Base-by-base conservation (phyloP, 306 rosid genomes). In the Carpinus fangiana region DNA sequence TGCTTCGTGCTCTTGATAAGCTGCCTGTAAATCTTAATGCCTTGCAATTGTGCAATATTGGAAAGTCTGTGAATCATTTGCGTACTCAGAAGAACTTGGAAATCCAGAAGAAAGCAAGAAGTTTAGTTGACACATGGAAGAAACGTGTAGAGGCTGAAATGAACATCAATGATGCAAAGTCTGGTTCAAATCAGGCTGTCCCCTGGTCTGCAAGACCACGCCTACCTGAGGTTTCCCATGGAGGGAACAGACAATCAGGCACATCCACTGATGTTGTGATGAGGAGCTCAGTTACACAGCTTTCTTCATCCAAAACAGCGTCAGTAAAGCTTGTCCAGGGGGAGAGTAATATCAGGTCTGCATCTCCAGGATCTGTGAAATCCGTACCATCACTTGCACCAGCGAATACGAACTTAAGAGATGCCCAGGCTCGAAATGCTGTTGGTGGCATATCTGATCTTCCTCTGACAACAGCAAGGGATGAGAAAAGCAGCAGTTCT, bases 111-210 rank as follows among this genome's bases (percentile, higher is more conserved):
- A 93, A 91, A 82, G 88, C 98, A 50, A 91, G 95, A 81, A 83
- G 88, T 70, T 90, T 93, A 79, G 97, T 93, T 55, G 98, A 93
- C 79, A 88, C 87, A 5, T 93, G 98, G 98, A 93, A 93, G 87
- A 93, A 84, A 81, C 97, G 98, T 12, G 98, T 93, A 73, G 93
- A 91, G 78, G 98, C 97, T 73, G 98, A 93, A 88, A 90, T 91
- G 91, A 89, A 88, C 46, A 81, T 84, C 51, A 84, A 79, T 73
- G 98, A 93, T 76, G 79, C 93, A 9, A 93, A 90, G 79, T 83
- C 98, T 59, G 93, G 89, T 46, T 81, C 89, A 5, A 79, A 82
- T 83, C 90, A 84, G 72, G 84, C 79, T 76, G 93, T 84, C 56
- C 70, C 89, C 54, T 93, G 93, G 93, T 77, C 89, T 69, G 76